Evolutionary conservation across 2,329 filamentous ascomycete species (phyloP).

Genomic region (Verticillium zaregamsianum): DNA sequence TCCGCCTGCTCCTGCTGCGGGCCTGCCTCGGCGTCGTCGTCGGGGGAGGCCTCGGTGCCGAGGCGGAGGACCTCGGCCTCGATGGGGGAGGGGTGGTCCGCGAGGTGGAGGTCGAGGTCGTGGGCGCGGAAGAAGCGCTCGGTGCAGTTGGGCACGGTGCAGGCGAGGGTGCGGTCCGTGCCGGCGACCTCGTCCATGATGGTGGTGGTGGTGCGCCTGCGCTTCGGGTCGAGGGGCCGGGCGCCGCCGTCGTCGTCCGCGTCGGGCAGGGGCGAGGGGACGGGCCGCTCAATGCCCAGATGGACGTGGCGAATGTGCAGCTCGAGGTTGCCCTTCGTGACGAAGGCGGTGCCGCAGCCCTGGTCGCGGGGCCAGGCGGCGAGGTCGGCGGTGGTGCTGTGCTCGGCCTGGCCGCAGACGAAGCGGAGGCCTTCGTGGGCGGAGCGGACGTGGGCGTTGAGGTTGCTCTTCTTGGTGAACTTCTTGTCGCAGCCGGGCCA

Average conservation of each 20-base stretch:
- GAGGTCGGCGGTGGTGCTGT: slow-evolving; percentile 54
- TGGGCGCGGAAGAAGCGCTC: slow-evolving; percentile 45
- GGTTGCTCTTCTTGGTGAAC: slow-evolving; percentile 81
- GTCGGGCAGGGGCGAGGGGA: slow-evolving; percentile 67
- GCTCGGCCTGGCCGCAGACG: slow-evolving; percentile 68
- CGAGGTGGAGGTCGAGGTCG: slow-evolving; percentile 44
- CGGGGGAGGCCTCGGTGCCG: slow-evolving; percentile 12
- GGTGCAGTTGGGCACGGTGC: slow-evolving; percentile 35
- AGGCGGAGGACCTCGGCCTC: slow-evolving; percentile 11
- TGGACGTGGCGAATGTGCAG: slow-evolving; percentile 84
- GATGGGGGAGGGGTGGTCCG: slow-evolving; percentile 19
- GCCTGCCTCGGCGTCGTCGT: slow-evolving; percentile 1
- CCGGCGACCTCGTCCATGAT: slow-evolving; percentile 41
- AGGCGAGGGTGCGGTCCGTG: slow-evolving; percentile 38
- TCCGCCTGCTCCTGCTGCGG: neutral
- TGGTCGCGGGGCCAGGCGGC: slow-evolving; percentile 59
- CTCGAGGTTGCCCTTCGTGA: slow-evolving; percentile 73
- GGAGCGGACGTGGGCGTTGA: slow-evolving; percentile 72
- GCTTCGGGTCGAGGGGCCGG: slow-evolving; percentile 22
- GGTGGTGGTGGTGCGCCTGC: slow-evolving; percentile 19
- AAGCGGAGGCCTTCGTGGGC: slow-evolving; percentile 75
- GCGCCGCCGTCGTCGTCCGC: slow-evolving; percentile 64
- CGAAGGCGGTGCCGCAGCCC: slow-evolving; percentile 72
- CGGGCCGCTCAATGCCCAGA: slow-evolving; percentile 52
- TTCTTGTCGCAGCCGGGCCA: slow-evolving; percentile 65